phyloP scores from a whole-genome alignment of 352 stramenopile genomes.

The Pythium oligandrum region DNA sequence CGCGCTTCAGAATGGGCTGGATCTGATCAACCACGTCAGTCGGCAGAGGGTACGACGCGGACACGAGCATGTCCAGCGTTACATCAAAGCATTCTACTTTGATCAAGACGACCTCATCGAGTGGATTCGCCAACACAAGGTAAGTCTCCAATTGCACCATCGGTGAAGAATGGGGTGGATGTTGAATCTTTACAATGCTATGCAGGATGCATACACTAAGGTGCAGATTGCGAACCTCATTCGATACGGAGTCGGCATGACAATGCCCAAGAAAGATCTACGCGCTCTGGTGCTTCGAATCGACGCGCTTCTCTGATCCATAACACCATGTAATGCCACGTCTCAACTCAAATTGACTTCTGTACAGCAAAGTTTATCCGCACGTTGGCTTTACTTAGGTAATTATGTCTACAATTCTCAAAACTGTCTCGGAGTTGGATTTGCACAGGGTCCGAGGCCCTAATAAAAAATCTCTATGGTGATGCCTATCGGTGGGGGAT shows the following conservation, averaged over 20 bases:
- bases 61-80: slow-evolving; percentile 70
- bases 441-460: too few relatives aligned
- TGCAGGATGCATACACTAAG: slow-evolving; percentile 56
- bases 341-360: too few relatives aligned
- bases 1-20: slow-evolving; percentile 80
- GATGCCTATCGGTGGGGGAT: too few relatives aligned
- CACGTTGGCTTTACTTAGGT: too few relatives aligned
- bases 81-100: slow-evolving; percentile 90
- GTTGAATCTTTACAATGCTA: slow-evolving; percentile 1
- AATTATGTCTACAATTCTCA: too few relatives aligned
- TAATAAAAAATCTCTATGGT: too few relatives aligned
- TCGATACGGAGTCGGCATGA: slow-evolving; percentile 56
- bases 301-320: slow-evolving; percentile 36
- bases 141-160: slow-evolving; percentile 14
- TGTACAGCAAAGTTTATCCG: too few relatives aligned
- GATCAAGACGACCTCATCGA: slow-evolving; percentile 72
- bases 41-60: slow-evolving; percentile 38
- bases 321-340: too few relatives aligned
- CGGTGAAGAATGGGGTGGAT: too few relatives aligned
- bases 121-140: slow-evolving; percentile 80
- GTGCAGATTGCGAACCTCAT: slow-evolving; percentile 56
- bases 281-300: slow-evolving; percentile 60
- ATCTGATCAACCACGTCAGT: slow-evolving; percentile 78
- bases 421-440: too few relatives aligned
- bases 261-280: slow-evolving; percentile 45